Evolutionary conservation across 2,329 filamentous ascomycete species (phyloP), one percentile per base, ranked within the genome.

Genomic region (Ophiosphaerella korrae): DNA sequence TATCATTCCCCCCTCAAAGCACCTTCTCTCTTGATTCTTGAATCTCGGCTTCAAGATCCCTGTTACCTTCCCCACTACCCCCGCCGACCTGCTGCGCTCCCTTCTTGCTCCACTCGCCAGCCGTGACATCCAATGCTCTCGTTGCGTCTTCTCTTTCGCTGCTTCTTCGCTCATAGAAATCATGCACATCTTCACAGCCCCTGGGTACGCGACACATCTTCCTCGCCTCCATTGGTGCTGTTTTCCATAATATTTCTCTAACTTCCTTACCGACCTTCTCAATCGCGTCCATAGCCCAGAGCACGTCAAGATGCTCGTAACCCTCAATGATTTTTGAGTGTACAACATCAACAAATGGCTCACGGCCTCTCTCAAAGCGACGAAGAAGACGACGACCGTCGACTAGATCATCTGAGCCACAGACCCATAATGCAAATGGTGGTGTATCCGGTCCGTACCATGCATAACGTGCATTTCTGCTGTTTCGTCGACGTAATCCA

Each of bases 221-320:
- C 45, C 84, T 84, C 32, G 76, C 85, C 78, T 78, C 75, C 16
- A 76, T 72, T 3, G 79, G 72, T 48, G 81, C 79, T 1, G 90
- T 96, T 72, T 86, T 86, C 92, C 92, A 97, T 11, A 97, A 73
- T 12, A 95, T 87, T 64, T 93, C 87, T 26, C 86, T 82, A 0
- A 97, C 78, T 75, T 96, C 92, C 49, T 78, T 81, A 5, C 92
- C 94, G 1, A 97, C 89, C 70, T 93, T 84, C 41, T 93, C 87
- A 13, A 92, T 84, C 0, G 86, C 85, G 67, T 97, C 92, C 80
- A 97, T 90, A 0, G 92, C 92, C 93, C 93, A 97, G 33, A 97
- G 85, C 1, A 97, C 90, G 74, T 97, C 93, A 4, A 97, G 81
- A 74, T 97, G 93, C 75, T 97, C 93, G 70, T 96, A 74, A 40